Percentiles rank a stretch among this genome's conserved stretches.
These are phyloP conservation scores for Pleodorina starrii DNA, from an alignment of 139 green algal genomes.

Conservation along the genomic window DNA sequence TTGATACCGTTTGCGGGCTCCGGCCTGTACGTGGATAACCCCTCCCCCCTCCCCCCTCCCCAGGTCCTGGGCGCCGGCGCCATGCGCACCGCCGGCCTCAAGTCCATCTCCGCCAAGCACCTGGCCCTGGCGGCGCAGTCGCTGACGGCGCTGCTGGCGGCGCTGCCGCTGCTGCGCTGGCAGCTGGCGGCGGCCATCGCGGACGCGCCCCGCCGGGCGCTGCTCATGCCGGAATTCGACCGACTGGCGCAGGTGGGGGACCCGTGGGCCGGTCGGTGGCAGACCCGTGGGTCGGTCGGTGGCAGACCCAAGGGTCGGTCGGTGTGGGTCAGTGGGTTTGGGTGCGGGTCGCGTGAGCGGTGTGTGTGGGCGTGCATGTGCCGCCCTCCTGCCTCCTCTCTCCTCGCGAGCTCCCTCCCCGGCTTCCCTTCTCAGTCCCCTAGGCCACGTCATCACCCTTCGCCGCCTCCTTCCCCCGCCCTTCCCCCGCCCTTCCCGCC, in stretches of 20 bases:
- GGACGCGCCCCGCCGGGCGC: conserved; percentile 48
- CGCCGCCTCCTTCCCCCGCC: neutral
- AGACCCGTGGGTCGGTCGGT: neutral
- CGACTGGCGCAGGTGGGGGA: conserved; percentile 75
- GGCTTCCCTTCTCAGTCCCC: neutral
- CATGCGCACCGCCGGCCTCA: conserved; percentile 92
- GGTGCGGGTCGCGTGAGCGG: too few relatives aligned
- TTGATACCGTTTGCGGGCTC: too few relatives aligned
- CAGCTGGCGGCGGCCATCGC: conserved; percentile 33
- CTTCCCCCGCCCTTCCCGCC: neutral
- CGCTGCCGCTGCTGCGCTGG: conserved; percentile 31
- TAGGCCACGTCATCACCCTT: neutral
- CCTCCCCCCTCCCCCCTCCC: neutral
- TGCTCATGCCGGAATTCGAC: conserved; percentile 88
- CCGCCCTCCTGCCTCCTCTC: neutral
- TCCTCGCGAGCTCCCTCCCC: neutral
- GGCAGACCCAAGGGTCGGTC: neutral
- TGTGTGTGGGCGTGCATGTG: too few relatives aligned
- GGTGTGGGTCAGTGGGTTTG: too few relatives aligned
- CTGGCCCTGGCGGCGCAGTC: conserved; percentile 63
- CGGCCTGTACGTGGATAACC: too few relatives aligned
- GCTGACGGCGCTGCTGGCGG: conserved; percentile 23
- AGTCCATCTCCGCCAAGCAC: conserved; percentile 96
- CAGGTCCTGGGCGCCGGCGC: conserved; percentile 93
- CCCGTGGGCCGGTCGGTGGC: neutral